Base-by-base conservation (phyloP, 371 early-diverging fungal genomes). In the Mortierella sp. region DNA sequence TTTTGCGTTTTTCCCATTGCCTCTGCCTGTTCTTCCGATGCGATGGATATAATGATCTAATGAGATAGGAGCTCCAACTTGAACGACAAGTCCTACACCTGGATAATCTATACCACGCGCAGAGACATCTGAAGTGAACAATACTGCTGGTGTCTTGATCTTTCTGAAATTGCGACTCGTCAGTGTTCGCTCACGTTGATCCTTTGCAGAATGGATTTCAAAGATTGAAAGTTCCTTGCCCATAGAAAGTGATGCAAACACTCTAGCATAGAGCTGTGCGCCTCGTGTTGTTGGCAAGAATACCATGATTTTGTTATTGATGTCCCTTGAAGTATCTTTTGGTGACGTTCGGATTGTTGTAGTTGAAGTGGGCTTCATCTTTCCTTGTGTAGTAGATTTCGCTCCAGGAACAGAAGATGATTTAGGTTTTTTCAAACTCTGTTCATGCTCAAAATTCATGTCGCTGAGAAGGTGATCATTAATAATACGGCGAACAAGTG, bases 101-200 rank as follows among this genome's bases (percentile, higher is more conserved):
- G 99, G 99, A 59, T 99, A 99, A 85, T 99, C 99, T 7, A 99
- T 94, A 53, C 99, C 99, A 72, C 99, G 94, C 10, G 99, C 99
- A 61, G 99, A 98, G 22, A 99, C 98, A 83, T 99, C 99, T 0
- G 99, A 96, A 0, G 99, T 98, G 70, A 99, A 93, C 66, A 99
- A 83, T n/a, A 98, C 88, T 26, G 91, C 88, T 13, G 84, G 42
- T 34, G 66, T 19, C 64, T 81, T 54, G 42, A 80, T 29, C 67
- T 74, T 66, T 93, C 86, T 90, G 95, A 98, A 43, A 72, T 82
- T 55, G 87, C 87, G 23, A 93, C 88, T 45, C 89, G 90, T 57
- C 86, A 70, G 76, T 17, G 88, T 86, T 35, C 99, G 94, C 63
- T 88, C 85, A 19, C 76, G 75, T 76, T 96, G 97, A 10, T 76